Percentiles rank a stretch among this genome's conserved stretches.
phyloP scores from a whole-genome alignment of 352 stramenopile species.

The Aphanomyces euteiches region DNA sequence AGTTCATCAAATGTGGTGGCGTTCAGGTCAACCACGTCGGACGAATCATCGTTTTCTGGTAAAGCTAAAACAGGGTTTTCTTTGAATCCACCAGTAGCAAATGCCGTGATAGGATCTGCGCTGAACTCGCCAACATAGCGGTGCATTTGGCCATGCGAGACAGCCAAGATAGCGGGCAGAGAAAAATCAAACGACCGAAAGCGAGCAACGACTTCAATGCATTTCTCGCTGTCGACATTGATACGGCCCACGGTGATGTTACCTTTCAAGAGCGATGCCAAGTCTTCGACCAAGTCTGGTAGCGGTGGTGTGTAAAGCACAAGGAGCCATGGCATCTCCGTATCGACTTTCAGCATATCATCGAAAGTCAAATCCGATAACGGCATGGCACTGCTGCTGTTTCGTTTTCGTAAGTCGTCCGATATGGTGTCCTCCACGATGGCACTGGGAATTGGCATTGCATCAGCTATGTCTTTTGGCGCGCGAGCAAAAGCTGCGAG shows the following conservation, averaged over 20 bases:
- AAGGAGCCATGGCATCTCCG: constrained; percentile 1
- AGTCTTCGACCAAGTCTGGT: neutral
- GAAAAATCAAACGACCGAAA: neutral
- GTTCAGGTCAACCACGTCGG: no score
- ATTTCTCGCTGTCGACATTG: constrained; percentile 17
- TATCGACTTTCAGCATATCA: neutral
- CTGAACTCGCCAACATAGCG: neutral
- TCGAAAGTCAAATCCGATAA: neutral
- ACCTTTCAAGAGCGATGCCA: neutral
- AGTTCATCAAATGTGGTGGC: no score
- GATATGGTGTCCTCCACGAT: neutral
- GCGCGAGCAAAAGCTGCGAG: constrained; percentile 54
- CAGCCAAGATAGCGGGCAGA: neutral
- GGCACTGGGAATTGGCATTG: constrained; percentile 9
- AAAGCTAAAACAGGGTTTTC: no score
- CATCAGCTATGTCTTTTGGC: constrained; percentile 44
- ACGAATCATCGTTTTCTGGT: no score
- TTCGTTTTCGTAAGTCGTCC: neutral
- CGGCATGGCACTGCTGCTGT: neutral
- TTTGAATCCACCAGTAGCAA: constrained; percentile 8
- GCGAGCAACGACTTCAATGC: neutral
- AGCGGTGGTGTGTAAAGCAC: neutral
- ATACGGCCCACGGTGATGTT: constrained; percentile 1
- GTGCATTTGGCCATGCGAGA: constrained; percentile 13
- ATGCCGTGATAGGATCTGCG: constrained; percentile 1